Evolutionary conservation across 2,329 filamentous ascomycete species (phyloP).

Genomic region (Exophiala sideris): DNA sequence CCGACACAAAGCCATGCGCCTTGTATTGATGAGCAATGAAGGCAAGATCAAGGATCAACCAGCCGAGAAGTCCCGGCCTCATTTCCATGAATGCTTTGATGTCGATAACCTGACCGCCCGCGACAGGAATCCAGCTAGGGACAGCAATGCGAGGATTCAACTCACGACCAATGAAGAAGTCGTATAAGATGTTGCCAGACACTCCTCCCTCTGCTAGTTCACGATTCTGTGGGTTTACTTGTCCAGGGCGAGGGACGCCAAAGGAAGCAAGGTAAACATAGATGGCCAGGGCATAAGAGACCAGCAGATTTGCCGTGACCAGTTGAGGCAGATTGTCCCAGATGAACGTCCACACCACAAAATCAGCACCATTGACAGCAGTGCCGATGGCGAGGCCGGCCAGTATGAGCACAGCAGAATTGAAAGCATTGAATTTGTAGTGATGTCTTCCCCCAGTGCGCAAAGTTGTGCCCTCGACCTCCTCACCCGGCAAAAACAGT

Average conservation of each 20-base stretch:
- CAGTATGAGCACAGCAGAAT: slow-evolving; percentile 70
- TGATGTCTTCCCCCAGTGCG: slow-evolving; percentile 68
- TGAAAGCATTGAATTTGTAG: slow-evolving; percentile 79
- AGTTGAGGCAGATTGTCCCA: slow-evolving; percentile 87
- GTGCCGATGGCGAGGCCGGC: slow-evolving; percentile 72
- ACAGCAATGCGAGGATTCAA: slow-evolving; percentile 76
- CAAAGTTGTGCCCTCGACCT: slow-evolving; percentile 68
- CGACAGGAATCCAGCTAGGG: slow-evolving; percentile 59
- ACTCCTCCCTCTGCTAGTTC: slow-evolving; percentile 79
- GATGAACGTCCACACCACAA: slow-evolving; percentile 88
- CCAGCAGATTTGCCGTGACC: slow-evolving; percentile 75
- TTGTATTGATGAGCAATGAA: slow-evolving; percentile 87
- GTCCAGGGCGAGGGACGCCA: slow-evolving; percentile 59
- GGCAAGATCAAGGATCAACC: slow-evolving; percentile 79
- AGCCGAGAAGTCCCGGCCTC: slow-evolving; percentile 86
- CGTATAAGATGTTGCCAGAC: slow-evolving; percentile 81
- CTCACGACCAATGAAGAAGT: slow-evolving; percentile 95
- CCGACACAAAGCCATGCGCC: slow-evolving; percentile 75
- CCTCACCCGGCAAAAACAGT: slow-evolving; percentile 69
- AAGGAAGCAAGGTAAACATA: slow-evolving; percentile 84
- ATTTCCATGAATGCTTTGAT: slow-evolving; percentile 89
- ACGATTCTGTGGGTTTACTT: slow-evolving; percentile 67
- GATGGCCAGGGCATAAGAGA: slow-evolving; percentile 68
- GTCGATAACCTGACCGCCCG: slow-evolving; percentile 71
- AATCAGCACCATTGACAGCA: slow-evolving; percentile 71